Evolutionary conservation across 75 land plant genomes (phyloP), one percentile per base, ranked within the genome.

Genomic region (Sequoia sempervirens): DNA sequence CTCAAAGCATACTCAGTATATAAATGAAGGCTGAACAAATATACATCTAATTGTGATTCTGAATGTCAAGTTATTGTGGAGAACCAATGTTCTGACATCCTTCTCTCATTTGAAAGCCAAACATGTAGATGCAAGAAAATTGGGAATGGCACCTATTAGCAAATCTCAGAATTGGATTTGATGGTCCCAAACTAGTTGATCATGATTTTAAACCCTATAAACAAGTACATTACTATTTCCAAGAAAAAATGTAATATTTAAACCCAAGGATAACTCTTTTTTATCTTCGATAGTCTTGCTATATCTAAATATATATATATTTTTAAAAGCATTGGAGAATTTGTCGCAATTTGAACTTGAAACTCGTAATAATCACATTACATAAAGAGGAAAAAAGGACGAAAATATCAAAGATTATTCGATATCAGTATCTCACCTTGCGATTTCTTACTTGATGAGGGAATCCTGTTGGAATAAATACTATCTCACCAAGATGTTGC

Each of bases 361-460:
- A 69, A 68, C 6, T n/a, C 9, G 0, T 23, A 68, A 68, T 68
- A n/a, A 68, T 5, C 9, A 1, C 32, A 28, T 68, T 26, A 9
- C 12, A 68, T 32, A 32, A 10, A 30, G 73, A 70, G 73, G 34
- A 28, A 28, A 70, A 4, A 70, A 70, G 36, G 26, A 30, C 9
- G 72, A 32, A 69, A 69, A 70, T 32, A 69, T 9, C 14, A 70
- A 70, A 70, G 4, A 32, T 28, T 5, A 47, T 18, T 34, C 30
- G 2, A 26, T 17, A 46, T 32, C 82, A 81, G 12, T 30, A 69
- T 8, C 13, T 79, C 45, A 89, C 93, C 90, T 90, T 83, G 34
- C 85, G 75, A 54, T 92, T 92, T 52, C 93, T 64, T 81, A 92
- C 94, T 92, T 92, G 94, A 84, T 91, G 96, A 69, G 99, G 93